Percentiles rank a stretch among this genome's conserved stretches.
Evolutionary conservation across 2,329 filamentous ascomycete genomes (phyloP).

Genomic region (Hyphodiscus sp.): DNA sequence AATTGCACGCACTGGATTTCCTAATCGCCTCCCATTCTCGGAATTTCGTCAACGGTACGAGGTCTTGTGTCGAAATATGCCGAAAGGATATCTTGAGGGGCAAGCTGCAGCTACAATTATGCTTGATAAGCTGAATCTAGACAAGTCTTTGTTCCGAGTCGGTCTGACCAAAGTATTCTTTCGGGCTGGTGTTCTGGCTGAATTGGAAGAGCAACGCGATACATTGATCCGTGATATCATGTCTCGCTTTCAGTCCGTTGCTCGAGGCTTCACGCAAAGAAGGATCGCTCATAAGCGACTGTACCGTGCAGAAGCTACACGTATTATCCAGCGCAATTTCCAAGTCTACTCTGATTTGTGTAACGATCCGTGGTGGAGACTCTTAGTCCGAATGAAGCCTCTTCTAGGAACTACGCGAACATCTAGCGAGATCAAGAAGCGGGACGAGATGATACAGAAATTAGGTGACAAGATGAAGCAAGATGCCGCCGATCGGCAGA

Average conservation of each 20-base stretch:
- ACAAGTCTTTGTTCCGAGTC: slow-evolving; percentile 82
- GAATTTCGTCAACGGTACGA: slow-evolving; percentile 97
- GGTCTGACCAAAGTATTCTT: slow-evolving; percentile 98
- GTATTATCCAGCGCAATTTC: slow-evolving; percentile 93
- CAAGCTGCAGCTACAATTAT: slow-evolving; percentile 81
- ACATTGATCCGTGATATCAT: slow-evolving; percentile 90
- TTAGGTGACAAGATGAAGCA: slow-evolving; percentile 77
- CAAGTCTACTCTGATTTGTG: slow-evolving; percentile 85
- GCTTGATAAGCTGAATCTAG: slow-evolving; percentile 80
- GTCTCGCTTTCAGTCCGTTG: slow-evolving; percentile 84
- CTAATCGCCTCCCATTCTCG: slow-evolving; percentile 83
- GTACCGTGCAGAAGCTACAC: slow-evolving; percentile 88
- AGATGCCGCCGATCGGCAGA: slow-evolving; percentile 68
- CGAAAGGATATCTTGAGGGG: slow-evolving; percentile 84
- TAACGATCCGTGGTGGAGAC: slow-evolving; percentile 93
- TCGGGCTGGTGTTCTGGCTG: slow-evolving; percentile 88
- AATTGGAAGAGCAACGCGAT: slow-evolving; percentile 93
- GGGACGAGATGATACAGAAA: slow-evolving; percentile 86
- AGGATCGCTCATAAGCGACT: slow-evolving; percentile 87
- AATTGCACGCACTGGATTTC: slow-evolving; percentile 94
- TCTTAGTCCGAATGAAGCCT: slow-evolving; percentile 92
- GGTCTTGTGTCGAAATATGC: slow-evolving; percentile 82
- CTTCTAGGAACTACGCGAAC: slow-evolving; percentile 87
- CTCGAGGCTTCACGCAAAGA: slow-evolving; percentile 82
- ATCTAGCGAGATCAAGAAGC: slow-evolving; percentile 87